Evolutionary conservation across 192 early-diverging fungal species (phyloP).

Genomic region (Coemansia erecta): DNA sequence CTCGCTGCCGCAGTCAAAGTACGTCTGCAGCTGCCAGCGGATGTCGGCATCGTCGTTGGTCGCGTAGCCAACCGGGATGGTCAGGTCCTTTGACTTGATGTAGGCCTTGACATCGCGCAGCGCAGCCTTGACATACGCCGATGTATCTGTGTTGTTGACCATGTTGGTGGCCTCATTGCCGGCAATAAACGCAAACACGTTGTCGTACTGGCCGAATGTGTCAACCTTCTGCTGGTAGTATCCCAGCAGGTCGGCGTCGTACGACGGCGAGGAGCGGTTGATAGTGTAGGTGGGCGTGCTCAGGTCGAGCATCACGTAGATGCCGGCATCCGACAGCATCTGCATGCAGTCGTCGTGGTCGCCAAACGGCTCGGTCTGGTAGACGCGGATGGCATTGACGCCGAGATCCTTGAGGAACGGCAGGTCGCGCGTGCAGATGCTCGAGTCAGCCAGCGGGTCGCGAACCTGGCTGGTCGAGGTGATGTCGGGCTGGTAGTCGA

Average conservation of each 20-base stretch:
- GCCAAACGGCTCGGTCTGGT: slow-evolving; percentile 60
- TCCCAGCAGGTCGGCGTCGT: slow-evolving; percentile 56
- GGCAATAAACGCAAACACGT: slow-evolving; percentile 67
- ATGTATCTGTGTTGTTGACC: slow-evolving; percentile 58
- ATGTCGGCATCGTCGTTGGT: slow-evolving; percentile 72
- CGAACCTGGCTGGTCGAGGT: slow-evolving; percentile 28
- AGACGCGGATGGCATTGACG: slow-evolving; percentile 70
- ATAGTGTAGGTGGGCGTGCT: slow-evolving; percentile 59
- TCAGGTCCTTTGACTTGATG: slow-evolving; percentile 52
- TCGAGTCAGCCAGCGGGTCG: slow-evolving; percentile 64
- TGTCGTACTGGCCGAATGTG: slow-evolving; percentile 63
- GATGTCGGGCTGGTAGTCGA: slow-evolving; percentile 69
- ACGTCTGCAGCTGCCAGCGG: slow-evolving; percentile 61
- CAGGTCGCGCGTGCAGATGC: slow-evolving; percentile 62
- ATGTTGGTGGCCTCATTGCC: slow-evolving; percentile 76
- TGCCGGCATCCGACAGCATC: slow-evolving; percentile 59
- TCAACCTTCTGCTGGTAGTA: slow-evolving; percentile 62
- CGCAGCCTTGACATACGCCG: slow-evolving; percentile 68
- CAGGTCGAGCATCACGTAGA: slow-evolving; percentile 73
- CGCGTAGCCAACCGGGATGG: slow-evolving; percentile 74
- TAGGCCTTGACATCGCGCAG: slow-evolving; percentile 67
- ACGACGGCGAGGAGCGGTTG: slow-evolving; percentile 64
- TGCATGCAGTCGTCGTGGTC: slow-evolving; percentile 76
- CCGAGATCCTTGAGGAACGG: slow-evolving; percentile 65
- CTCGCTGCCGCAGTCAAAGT: slow-evolving; percentile 67